Evolutionary conservation across 2,329 filamentous ascomycete species (phyloP), one percentile per base, ranked within the genome.

Genomic region (Cyphellophora europaea): DNA sequence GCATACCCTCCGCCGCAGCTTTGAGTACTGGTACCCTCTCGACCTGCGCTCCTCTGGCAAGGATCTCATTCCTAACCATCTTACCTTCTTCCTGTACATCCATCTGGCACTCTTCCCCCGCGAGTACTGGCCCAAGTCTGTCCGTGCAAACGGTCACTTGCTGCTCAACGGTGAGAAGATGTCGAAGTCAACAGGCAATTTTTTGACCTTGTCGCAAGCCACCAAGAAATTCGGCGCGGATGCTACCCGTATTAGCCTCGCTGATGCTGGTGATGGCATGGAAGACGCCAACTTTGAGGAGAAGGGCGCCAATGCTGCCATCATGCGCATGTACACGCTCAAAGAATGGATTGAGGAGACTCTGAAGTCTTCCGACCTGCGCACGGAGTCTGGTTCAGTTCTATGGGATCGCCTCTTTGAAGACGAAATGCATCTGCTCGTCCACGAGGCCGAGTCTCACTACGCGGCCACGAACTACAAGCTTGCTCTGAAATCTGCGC

Each of bases 221-320:
- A 81, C 89, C 11, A 73, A 79, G 50, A 98, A 98, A 60, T 98
- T 91, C 51, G 91, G 91, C 53, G 89, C 91, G 6, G 91, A 96
- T 57, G 91, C 91, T 10, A 82, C 82, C 28, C 77, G 89, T 55
- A 82, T 96, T 51, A 87, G 88, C 3, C 77, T 98, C 44, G 89
- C 89, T 12, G 91, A 98, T 59, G 87, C 87, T 10, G 91, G 91
- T 50, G 91, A 98, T 53, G 85, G 83, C 45, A 87, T 95, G 43
- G 82, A 86, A 44, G 91, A 98, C 59, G 88, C 89, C 51, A 98
- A 98, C 68, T 93, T 98, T 47, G 91, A 95, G 53, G 91, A 98
- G 65, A 77, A 82, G 36, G 87, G 95, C 25, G 91, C 91, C 27
- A 91, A 96, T 62, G 84, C 80, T 56, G 88, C 79, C 54, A 93